A percentile compares a stretch with the other conserved stretches of the same genome.
Evolutionary conservation across 176 grass and related monocot species (phyloP).

Genomic region (Leersia perrieri): DNA sequence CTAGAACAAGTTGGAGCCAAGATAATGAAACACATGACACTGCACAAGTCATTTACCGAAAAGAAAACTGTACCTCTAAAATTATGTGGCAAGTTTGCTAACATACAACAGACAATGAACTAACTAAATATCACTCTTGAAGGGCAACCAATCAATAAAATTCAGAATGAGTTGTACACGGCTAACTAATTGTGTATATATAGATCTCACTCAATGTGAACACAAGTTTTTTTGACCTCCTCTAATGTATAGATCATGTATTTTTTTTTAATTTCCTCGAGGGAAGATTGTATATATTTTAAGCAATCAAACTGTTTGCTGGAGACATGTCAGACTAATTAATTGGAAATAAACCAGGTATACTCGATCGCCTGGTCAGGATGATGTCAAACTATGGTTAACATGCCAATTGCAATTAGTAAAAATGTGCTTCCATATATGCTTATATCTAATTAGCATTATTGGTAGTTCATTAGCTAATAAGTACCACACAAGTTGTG

Average conservation of each 20-base stretch:
- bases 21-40: background rate
- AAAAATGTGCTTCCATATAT: background rate
- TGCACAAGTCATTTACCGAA: background rate
- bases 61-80: constrained; percentile 11
- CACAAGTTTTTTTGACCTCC: background rate
- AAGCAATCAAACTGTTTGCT: background rate
- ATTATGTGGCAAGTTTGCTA: constrained; percentile 10
- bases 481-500: background rate
- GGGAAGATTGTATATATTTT: background rate
- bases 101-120: background rate
- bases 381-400: background rate
- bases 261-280: background rate
- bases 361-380: background rate
- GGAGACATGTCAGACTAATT: background rate
- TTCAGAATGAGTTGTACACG: constrained; percentile 14
- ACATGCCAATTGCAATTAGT: background rate
- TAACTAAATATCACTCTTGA: background rate
- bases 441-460: constrained; percentile 4
- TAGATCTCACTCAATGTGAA: background rate
- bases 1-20: constrained; percentile 13
- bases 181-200: background rate
- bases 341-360: background rate
- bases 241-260: background rate
- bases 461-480: background rate
- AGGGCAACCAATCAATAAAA: constrained; percentile 12